Conservation (phyloP, 2,329 filamentous ascomycete genomes). For the Verticillium zaregamsianum region DNA sequence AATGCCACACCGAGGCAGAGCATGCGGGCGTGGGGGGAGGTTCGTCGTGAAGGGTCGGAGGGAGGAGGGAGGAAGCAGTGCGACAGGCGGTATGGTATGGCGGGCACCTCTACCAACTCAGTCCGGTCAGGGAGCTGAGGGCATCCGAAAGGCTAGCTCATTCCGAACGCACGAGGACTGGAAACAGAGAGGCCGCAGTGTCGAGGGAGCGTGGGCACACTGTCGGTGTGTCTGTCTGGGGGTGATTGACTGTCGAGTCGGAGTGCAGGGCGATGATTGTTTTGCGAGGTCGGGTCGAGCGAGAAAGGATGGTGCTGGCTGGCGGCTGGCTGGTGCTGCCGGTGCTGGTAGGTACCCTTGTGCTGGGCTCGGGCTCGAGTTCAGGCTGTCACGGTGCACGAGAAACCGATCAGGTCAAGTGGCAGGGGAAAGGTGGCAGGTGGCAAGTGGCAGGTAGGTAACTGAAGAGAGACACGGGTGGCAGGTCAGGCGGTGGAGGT, state of each 20-base stretch:
- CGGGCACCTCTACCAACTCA: conserved; percentile 30
- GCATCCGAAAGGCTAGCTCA: conserved; percentile 53
- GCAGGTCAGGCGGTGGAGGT: neutral
- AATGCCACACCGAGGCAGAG: conserved; percentile 9
- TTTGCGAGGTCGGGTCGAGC: neutral
- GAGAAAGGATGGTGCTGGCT: neutral
- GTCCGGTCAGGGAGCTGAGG: conserved; percentile 60
- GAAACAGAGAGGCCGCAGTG: conserved; percentile 2
- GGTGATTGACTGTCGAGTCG: neutral
- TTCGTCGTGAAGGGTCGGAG: conserved; percentile 1
- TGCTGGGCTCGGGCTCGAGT: neutral
- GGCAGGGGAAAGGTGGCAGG: neutral
- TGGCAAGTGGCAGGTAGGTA: neutral
- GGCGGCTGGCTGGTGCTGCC: neutral
- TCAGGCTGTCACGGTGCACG: neutral
- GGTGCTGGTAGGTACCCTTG: neutral
- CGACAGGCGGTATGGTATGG: conserved; percentile 1
- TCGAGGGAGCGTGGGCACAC: conserved; percentile 1
- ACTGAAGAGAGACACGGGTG: neutral
- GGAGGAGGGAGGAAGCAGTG: neutral
- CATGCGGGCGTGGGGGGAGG: conserved; percentile 10
- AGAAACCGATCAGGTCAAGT: neutral
- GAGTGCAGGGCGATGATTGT: neutral
- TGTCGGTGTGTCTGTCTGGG: neutral
- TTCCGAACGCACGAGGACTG: conserved; percentile 34